phyloP scores from a whole-genome alignment of 768 basidiomycete species.

The Auriculariales sp. region DNA sequence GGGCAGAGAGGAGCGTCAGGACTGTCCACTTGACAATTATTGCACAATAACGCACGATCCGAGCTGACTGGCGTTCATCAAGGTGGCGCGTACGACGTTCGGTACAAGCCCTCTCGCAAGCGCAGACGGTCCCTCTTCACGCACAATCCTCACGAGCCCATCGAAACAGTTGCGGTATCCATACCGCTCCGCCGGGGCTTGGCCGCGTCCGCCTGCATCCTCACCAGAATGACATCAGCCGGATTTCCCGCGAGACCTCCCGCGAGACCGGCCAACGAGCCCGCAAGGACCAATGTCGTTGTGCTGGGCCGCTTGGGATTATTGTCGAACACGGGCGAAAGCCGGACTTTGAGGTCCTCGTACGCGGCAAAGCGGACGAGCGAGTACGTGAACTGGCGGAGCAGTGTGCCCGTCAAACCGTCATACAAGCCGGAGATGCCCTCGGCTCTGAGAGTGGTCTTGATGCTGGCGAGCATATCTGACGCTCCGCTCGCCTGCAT shows the following conservation, averaged over 20 bases:
- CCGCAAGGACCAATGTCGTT: neutral
- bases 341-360: constrained; percentile 55
- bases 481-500: constrained; percentile 88
- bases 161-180: constrained; percentile 86
- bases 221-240: constrained; percentile 71
- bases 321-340: constrained; percentile 30
- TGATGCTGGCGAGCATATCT: constrained; percentile 70
- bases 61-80: constrained; percentile 89
- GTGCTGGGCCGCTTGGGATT: neutral
- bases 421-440: constrained; percentile 71
- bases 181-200: constrained; percentile 80
- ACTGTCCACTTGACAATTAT: no score
- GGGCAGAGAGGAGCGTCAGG: no score
- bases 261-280: constrained; percentile 48
- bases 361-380: constrained; percentile 90
- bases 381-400: constrained; percentile 88
- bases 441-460: constrained; percentile 69
- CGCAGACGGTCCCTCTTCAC: constrained; percentile 70
- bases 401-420: constrained; percentile 76
- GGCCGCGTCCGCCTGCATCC: constrained; percentile 82
- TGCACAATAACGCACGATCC: no score
- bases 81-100: constrained; percentile 70
- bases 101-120: constrained; percentile 66
- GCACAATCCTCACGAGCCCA: constrained; percentile 76
- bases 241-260: constrained; percentile 86